phyloP scores from a whole-genome alignment of 139 green algal genomes.

The Chlamydomonas sp. region DNA sequence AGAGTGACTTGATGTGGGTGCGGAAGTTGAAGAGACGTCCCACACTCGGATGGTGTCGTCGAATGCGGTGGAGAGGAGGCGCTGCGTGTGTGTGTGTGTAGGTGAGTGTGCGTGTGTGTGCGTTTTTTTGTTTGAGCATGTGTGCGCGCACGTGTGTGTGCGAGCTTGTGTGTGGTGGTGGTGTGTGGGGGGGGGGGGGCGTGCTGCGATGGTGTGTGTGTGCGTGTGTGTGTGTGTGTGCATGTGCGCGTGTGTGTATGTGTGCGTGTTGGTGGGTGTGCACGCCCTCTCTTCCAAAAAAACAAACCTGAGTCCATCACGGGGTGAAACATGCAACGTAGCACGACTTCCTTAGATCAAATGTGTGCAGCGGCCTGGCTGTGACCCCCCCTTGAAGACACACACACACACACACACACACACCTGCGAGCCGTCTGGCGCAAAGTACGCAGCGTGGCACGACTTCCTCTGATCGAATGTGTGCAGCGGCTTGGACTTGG shows the following conservation, averaged over 20 bases:
- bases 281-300: neutral
- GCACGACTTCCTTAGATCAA: constrained; percentile 44
- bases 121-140: neutral
- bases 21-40: constrained; percentile 9
- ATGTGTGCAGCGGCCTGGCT: constrained; percentile 22
- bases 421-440: constrained; percentile 43
- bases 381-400: too few species aligned
- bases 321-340: constrained; percentile 56
- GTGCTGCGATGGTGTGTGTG: too few species aligned
- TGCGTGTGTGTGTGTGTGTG: too few species aligned
- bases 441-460: constrained; percentile 60
- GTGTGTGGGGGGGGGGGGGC: too few species aligned
- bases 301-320: constrained; percentile 34
- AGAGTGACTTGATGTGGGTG: neutral
- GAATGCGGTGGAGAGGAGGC: constrained; percentile 50
- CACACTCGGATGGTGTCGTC: constrained; percentile 66
- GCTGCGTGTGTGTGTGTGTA: constrained; percentile 13
- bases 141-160: neutral
- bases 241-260: too few species aligned
- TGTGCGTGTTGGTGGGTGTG: too few species aligned
- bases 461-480: constrained; percentile 34
- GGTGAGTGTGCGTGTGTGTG: neutral
- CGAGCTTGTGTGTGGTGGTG: too few species aligned
- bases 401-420: neutral
- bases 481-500: constrained; percentile 23